Base-by-base conservation (phyloP, 176 grass and related monocot genomes). In the Olyra latifolia region DNA sequence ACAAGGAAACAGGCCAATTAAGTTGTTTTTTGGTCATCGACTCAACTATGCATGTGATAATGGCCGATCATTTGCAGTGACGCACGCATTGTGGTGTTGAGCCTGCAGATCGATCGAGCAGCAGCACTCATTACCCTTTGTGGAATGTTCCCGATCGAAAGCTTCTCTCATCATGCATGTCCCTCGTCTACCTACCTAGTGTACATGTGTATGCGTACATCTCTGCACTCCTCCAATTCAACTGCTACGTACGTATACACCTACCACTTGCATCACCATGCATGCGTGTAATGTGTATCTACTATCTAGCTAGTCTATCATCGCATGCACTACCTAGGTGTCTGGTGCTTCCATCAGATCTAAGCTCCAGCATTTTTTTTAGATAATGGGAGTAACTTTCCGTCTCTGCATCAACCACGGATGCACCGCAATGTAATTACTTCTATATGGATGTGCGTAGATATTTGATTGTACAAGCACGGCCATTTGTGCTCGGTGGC, bases 21-120 rank as follows among this genome's bases (percentile, higher is more conserved):
- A n/a, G n/a, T n/a, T n/a, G n/a, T n/a, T n/a, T n/a, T n/a, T n/a
- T n/a, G n/a, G n/a, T n/a, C n/a, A n/a, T n/a, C n/a, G n/a, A n/a
- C n/a, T n/a, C n/a, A n/a, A n/a, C n/a, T n/a, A n/a, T n/a, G n/a
- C 79, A 86, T 79, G 83, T 54, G 82, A 89, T 89, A 82, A 85
- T 89, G 82, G 29, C 47, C 17, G 71, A 89, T 89, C 63, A 76
- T 81, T 85, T 85, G 70, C 56, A 41, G 82, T 89, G 82, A 88
- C 76, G 76, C 87, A 80, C 61, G 75, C 86, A 88, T 82, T 53
- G 30, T 63, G 45, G 58, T 86, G 60, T 35, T 4, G 32, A 35
- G 32, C 32, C 32, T 35, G 32, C 32, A 35, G 32, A 35, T 35
- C 32, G 32, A 35, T 2, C 32, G 27, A 74, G 4, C 62, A 24